Conservation (phyloP, 306 rosid species). For the Trifolium pratense region DNA sequence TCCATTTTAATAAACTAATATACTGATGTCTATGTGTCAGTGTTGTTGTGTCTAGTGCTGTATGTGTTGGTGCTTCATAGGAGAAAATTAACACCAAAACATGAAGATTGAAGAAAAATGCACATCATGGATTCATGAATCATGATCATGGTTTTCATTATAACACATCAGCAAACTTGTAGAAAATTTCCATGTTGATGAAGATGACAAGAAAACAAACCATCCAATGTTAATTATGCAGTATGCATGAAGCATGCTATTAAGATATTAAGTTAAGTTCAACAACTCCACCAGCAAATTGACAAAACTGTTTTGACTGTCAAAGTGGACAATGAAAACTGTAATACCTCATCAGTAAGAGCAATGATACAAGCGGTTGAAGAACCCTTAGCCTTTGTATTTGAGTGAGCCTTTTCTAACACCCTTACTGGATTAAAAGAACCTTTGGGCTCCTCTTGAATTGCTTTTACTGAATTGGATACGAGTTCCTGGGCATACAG, state of each 20-base stretch:
- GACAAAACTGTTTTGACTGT: slow-evolving; percentile 11
- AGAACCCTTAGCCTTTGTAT: slow-evolving; percentile 73
- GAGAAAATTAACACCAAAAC: background rate
- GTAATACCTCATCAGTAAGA: slow-evolving; percentile 67
- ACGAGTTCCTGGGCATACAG: slow-evolving; percentile 78
- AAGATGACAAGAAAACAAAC: slow-evolving; percentile 8
- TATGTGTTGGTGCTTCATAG: too few relatives aligned
- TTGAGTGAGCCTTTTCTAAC: slow-evolving; percentile 82
- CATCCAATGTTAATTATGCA: background rate
- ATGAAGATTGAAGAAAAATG: background rate
- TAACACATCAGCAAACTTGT: slow-evolving; percentile 13
- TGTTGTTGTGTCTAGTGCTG: too few relatives aligned
- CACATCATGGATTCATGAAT: background rate
- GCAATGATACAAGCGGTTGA: slow-evolving; percentile 91
- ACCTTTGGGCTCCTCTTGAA: slow-evolving; percentile 73
- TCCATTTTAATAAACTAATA: too few relatives aligned
- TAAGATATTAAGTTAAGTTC: background rate
- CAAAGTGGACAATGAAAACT: slow-evolving; percentile 12
- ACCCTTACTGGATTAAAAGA: slow-evolving; percentile 71
- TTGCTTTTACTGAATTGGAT: slow-evolving; percentile 65
- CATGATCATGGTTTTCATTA: slow-evolving; percentile 4
- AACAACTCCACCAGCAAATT: background rate
- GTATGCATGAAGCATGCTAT: slow-evolving; percentile 29
- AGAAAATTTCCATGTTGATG: slow-evolving; percentile 31
- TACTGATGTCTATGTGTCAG: too few relatives aligned